Evolutionary conservation across 345 rosid genomes (phyloP), one percentile per base, ranked within the genome.

Genomic region (Eucalyptus coolabah): DNA sequence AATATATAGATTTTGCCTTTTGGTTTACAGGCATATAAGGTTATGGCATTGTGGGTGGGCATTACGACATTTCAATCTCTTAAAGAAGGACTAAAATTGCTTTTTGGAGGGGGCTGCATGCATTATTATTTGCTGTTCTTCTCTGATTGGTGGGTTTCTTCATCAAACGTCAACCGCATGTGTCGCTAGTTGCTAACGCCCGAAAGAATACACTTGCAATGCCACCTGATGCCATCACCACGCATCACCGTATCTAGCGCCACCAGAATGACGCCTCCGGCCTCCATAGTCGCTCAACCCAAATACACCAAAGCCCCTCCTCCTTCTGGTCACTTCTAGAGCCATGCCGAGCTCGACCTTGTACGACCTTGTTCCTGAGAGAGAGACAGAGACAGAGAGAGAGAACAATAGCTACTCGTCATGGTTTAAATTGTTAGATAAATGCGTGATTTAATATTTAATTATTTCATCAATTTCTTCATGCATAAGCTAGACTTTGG

Each of bases 401-500:
- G n/a, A n/a, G n/a, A n/a, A n/a, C n/a, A n/a, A n/a, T n/a, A n/a
- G n/a, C n/a, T n/a, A n/a, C n/a, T n/a, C n/a, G n/a, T n/a, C n/a
- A n/a, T n/a, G n/a, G n/a, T n/a, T n/a, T n/a, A n/a, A n/a, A n/a
- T n/a, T n/a, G n/a, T n/a, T 23, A 54, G 6, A 56, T 56, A 56
- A n/a, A 54, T 4, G 0, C n/a, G 1, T 54, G 49, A 45, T 45
- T 45, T 45, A 45, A 45, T 45, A 45, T 45, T 45, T 45, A 45
- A 45, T 45, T 45, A 45, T 45, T 45, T 2, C 0, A 56, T 56
- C 63, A 56, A 1, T 56, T 26, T 56, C 6, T 6, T 56, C 3
- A 4, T 23, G 6, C 3, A 0, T 10, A 56, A 26, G 1, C 30
- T 56, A 2, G 14, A 56, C 1, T 56, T 56, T 56, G 3, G 2